Evolutionary conservation across 164 flowering plant genomes (phyloP).

Genomic region (Aristolochia fimbriata): DNA sequence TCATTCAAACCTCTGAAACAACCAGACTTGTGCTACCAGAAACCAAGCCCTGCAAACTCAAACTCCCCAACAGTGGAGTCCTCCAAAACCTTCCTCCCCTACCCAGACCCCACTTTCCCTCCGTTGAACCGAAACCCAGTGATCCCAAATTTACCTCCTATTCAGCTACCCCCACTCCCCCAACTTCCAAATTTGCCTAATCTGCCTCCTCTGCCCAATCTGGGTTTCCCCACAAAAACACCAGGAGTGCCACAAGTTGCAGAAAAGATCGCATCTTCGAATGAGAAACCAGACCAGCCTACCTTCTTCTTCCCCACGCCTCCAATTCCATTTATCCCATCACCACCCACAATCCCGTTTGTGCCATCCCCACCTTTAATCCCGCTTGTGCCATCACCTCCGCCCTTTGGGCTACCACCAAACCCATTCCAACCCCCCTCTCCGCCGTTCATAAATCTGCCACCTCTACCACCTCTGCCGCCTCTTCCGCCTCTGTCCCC

Average conservation of each 20-base stretch:
- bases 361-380: neutral
- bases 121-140: neutral
- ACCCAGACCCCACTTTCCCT: slow-evolving; percentile 3
- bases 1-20: slow-evolving; percentile 56
- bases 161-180: neutral
- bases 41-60: slow-evolving; percentile 21
- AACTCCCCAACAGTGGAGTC: slow-evolving; percentile 10
- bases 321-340: neutral
- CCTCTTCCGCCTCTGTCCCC: slow-evolving; percentile 4
- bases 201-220: slow-evolving; percentile 10
- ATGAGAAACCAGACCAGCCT: neutral
- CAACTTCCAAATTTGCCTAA: slow-evolving; percentile 4
- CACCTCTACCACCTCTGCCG: neutral
- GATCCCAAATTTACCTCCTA: neutral
- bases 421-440: slow-evolving; percentile 28
- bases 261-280: neutral
- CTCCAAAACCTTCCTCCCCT: neutral
- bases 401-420: neutral
- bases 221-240: neutral
- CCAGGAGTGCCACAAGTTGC: neutral
- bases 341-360: too few relatives aligned
- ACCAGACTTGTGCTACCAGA: slow-evolving; percentile 48
- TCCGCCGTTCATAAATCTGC: slow-evolving; percentile 6
- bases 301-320: neutral
- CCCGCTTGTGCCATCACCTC: slow-evolving; percentile 7